Evolutionary conservation across 2,329 filamentous ascomycete genomes (phyloP).

Genomic region (Colletotrichum cordylinicola): DNA sequence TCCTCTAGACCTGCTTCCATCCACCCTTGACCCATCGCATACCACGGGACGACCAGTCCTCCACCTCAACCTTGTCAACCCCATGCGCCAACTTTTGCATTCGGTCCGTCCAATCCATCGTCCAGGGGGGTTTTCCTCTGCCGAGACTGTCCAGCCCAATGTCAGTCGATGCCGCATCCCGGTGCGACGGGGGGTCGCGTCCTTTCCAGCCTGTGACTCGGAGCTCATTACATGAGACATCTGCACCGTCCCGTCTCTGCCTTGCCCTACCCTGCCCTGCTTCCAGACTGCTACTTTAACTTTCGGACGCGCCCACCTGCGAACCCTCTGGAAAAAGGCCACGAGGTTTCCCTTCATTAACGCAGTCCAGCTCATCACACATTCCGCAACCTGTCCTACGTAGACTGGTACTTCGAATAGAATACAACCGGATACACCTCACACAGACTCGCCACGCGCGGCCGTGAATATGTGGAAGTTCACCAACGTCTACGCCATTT

Average conservation of each 20-base stretch:
- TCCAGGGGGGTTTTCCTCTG: background rate
- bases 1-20: background rate
- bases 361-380: background rate
- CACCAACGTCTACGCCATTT: conserved; percentile 65
- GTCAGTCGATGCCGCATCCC: conserved; percentile 8
- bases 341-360: background rate
- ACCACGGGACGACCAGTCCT: conserved; percentile 9
- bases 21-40: background rate
- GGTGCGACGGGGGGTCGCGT: background rate
- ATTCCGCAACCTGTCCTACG: background rate
- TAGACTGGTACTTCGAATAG: background rate
- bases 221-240: background rate
- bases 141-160: background rate
- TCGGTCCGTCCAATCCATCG: conserved; percentile 18
- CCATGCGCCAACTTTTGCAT: conserved; percentile 20
- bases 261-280: background rate
- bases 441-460: background rate
- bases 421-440: background rate
- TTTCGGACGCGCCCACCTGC: background rate
- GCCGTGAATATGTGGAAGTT: conserved; percentile 44
- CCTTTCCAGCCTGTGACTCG: background rate
- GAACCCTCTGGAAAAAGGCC: background rate
- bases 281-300: background rate
- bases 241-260: background rate
- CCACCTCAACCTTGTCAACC: conserved; percentile 14